phyloP scores from a whole-genome alignment of 2,329 filamentous ascomycete species.

The Paramyrothecium sp. region DNA sequence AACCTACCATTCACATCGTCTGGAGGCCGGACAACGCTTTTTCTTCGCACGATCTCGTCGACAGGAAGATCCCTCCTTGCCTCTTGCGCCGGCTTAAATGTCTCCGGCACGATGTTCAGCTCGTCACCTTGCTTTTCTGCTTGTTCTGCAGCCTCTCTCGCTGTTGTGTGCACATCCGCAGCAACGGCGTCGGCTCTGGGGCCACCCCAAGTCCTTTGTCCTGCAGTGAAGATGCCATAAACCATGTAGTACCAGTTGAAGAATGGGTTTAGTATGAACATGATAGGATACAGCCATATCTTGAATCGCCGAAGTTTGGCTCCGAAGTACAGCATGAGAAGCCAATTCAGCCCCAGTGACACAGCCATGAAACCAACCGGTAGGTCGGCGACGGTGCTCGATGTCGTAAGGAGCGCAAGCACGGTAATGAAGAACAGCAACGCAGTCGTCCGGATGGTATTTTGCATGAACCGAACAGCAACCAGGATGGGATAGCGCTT shows the following conservation, averaged over 20 bases:
- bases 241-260: conserved; percentile 99
- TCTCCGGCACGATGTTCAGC: conserved; percentile 84
- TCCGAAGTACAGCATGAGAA: conserved; percentile 95
- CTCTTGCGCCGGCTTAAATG: conserved; percentile 65
- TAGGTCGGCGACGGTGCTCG: conserved; percentile 72
- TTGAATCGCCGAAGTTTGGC: conserved; percentile 85
- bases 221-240: conserved; percentile 92
- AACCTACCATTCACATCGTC: conserved; percentile 77
- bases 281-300: conserved; percentile 90
- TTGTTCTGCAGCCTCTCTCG: conserved; percentile 79
- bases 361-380: conserved; percentile 93
- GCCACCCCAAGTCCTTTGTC: conserved; percentile 93
- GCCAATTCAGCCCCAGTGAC: conserved; percentile 88
- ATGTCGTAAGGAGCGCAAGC: conserved; percentile 80
- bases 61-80: conserved; percentile 37
- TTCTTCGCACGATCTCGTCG: conserved; percentile 41
- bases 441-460: conserved; percentile 92
- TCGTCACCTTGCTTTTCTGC: conserved; percentile 81
- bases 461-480: conserved; percentile 87
- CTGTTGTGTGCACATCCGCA: conserved; percentile 73
- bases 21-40: conserved; percentile 68
- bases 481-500: conserved; percentile 84
- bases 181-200: conserved; percentile 85
- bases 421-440: conserved; percentile 93
- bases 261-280: conserved; percentile 94